phyloP scores from a whole-genome alignment of 192 early-diverging fungal genomes.

The Mortierella antarctica region DNA sequence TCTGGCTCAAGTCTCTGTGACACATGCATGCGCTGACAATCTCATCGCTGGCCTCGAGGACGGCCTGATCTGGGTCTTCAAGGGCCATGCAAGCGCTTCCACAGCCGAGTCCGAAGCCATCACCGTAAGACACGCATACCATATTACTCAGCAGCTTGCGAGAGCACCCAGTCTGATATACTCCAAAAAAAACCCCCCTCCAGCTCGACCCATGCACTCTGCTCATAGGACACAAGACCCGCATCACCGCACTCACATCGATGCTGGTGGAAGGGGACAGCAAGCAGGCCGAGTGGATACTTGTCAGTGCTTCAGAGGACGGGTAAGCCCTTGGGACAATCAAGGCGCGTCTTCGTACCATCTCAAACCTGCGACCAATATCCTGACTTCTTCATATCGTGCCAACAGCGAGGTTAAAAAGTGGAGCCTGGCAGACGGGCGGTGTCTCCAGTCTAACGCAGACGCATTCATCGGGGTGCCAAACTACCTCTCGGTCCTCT shows the following conservation, averaged over 20 bases:
- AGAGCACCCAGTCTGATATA: background rate
- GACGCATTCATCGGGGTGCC: conserved; percentile 61
- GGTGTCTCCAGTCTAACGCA: conserved; percentile 58
- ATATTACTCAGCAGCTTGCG: background rate
- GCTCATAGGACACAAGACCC: conserved; percentile 60
- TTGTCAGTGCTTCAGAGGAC: conserved; percentile 66
- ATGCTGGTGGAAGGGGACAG: conserved; percentile 55
- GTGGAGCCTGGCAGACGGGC: conserved; percentile 64
- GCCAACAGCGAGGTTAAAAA: conserved; percentile 58
- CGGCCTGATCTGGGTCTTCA: conserved; percentile 66
- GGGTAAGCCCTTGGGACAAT: conserved; percentile 53
- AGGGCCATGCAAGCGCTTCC: background rate
- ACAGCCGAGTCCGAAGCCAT: background rate
- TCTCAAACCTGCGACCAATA: background rate
- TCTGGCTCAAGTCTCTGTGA: conserved; percentile 50
- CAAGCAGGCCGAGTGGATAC: conserved; percentile 55
- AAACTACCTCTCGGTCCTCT: conserved; percentile 56
- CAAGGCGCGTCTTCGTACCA: background rate
- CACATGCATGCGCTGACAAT: conserved; percentile 52
- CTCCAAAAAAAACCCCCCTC: no score
- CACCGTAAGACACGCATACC: background rate
- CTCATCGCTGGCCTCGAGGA: conserved; percentile 64
- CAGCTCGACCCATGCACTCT: conserved; percentile 58
- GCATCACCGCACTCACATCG: conserved; percentile 58
- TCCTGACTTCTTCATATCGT: background rate